Base-by-base conservation (phyloP, 2,329 filamentous ascomycete genomes). In the Colletotrichum tanaceti region DNA sequence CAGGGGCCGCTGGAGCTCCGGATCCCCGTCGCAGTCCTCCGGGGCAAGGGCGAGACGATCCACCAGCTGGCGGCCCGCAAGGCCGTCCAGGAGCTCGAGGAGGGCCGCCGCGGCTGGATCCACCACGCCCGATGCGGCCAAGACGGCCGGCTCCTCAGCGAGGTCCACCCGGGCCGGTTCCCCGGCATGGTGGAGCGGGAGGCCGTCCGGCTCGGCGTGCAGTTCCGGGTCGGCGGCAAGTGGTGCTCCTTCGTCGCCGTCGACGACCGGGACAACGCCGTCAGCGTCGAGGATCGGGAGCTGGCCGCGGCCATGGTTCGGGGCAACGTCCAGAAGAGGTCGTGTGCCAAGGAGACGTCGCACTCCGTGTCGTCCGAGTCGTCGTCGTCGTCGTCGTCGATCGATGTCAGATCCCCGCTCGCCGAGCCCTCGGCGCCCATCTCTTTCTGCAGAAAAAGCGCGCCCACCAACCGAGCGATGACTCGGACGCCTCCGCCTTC, bases 181-280 rank as follows among this genome's bases (percentile, higher is more conserved):
- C 77, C 83, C 14, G 85, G 88, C 54, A 83, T 93, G 73, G 85
- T 89, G 0, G 85, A 91, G 75, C 84, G 85, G 1, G 91, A 93
- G 74, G 90, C 86, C 10, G 89, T 93, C 1, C 81, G 86, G 0
- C 80, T 93, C 0, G 91, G 91, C 0, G 83, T 89, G 14, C 81
- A 84, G 65, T 92, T 88, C 73, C 90, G 92, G 73, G 86, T 93
- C 10, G 87, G 84, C 2, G 87, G 90, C 1, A 91, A 90, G 74
- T 92, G 88, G 86, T 91, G 88, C 73, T 92, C 90, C 0, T 94
- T 93, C 71, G 87, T 93, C 3, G 91, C 91, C 2, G 82, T 91
- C 1, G 83, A 61, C 35, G 46, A 43, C 13, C 43, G 13, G 43
- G 20, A n/a, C 1, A 7, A 28, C 11, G 11, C 18, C 20, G n/a